Conservation (phyloP, 306 rosid species). For the Trichosanthes truncata region DNA sequence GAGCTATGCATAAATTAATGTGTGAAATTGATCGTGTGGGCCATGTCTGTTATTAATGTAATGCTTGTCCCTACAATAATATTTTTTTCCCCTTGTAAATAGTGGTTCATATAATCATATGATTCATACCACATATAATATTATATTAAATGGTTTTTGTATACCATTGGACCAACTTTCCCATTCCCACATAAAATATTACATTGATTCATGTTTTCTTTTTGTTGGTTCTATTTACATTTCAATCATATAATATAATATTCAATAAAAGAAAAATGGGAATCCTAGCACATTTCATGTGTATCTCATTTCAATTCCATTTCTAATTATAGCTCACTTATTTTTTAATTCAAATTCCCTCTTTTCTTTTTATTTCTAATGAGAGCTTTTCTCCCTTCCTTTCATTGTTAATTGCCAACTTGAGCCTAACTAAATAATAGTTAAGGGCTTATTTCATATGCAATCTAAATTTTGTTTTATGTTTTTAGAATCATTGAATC, state of each 20-base stretch:
- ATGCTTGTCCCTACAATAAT: neutral
- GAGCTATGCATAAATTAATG: neutral
- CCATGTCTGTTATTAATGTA: neutral
- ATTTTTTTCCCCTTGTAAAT: neutral
- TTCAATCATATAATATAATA: neutral
- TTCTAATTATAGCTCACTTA: too few species aligned
- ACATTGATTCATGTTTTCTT: neutral
- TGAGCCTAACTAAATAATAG: too few species aligned
- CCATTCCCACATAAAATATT: neutral
- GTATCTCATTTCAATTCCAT: too few species aligned
- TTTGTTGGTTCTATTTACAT: neutral
- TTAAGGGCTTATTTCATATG: too few species aligned
- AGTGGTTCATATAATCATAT: neutral
- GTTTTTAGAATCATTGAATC: too few species aligned
- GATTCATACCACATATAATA: neutral
- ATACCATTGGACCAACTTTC: neutral
- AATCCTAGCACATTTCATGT: too few species aligned
- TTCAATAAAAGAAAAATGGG: too few species aligned
- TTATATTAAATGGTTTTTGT: neutral
- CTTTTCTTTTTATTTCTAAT: too few species aligned
- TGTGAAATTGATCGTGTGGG: neutral
- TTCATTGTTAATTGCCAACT: too few species aligned
- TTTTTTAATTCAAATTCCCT: too few species aligned
- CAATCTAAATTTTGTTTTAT: too few species aligned
- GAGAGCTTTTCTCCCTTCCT: too few species aligned